Evolutionary conservation across 2,329 filamentous ascomycete species (phyloP).

Genomic region (Colletotrichum neosansevieriae): DNA sequence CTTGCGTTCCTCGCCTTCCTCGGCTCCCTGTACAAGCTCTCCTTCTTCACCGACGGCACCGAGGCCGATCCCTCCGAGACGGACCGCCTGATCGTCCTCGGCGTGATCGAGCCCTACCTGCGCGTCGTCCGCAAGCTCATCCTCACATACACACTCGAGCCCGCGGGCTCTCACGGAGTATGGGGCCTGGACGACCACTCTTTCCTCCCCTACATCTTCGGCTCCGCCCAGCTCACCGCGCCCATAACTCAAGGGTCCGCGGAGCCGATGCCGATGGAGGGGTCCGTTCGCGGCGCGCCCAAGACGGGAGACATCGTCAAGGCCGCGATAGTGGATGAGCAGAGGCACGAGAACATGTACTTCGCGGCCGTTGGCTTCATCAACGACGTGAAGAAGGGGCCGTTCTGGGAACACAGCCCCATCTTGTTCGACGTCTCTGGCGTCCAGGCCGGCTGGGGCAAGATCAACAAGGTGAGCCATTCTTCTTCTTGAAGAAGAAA

Average conservation of each 20-base stretch:
- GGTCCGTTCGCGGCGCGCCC: constrained; percentile 79
- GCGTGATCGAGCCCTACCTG: constrained; percentile 89
- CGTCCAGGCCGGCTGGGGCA: constrained; percentile 93
- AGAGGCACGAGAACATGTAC: constrained; percentile 83
- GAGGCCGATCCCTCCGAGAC: constrained; percentile 57
- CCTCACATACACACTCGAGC: constrained; percentile 90
- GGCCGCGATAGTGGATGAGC: constrained; percentile 70
- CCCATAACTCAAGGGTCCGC: constrained; percentile 72
- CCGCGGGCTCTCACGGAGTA: constrained; percentile 94
- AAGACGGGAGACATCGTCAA: constrained; percentile 78
- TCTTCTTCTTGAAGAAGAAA: not conserved
- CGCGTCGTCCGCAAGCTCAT: constrained; percentile 85
- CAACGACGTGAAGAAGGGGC: constrained; percentile 94
- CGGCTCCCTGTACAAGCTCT: constrained; percentile 90
- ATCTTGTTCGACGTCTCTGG: constrained; percentile 96
- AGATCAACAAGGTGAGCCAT: constrained; percentile 83
- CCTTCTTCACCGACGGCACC: constrained; percentile 68
- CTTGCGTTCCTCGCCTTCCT: constrained; percentile 94
- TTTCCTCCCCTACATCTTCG: constrained; percentile 94
- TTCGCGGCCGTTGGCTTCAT: constrained; percentile 98
- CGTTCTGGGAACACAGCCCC: constrained; percentile 95
- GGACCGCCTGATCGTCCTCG: constrained; percentile 85
- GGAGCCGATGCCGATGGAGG: constrained; percentile 79
- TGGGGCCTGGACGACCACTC: constrained; percentile 99
- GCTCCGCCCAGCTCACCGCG: constrained; percentile 88